phyloP scores from a whole-genome alignment of 2,329 filamentous ascomycete species.

The Colletotrichum shisoi region DNA sequence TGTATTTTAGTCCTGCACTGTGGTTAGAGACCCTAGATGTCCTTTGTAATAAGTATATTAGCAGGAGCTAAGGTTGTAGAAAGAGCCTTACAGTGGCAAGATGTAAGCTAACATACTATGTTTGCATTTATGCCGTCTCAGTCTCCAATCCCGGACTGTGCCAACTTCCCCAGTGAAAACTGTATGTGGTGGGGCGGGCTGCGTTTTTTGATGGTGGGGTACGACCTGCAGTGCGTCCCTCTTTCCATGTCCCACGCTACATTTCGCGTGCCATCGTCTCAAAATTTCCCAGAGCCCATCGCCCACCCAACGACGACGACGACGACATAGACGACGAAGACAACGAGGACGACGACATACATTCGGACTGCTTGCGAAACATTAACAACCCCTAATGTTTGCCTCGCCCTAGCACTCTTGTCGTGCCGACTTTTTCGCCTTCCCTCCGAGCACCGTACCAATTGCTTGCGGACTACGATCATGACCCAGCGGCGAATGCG shows the following conservation, averaged over 20 bases:
- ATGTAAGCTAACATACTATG: too few relatives aligned
- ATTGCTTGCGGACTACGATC: constrained; percentile 19
- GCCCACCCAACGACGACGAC: neutral
- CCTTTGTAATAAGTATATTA: too few relatives aligned
- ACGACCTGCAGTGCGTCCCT: constrained; percentile 36
- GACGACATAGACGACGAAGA: too few relatives aligned
- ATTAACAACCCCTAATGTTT: neutral
- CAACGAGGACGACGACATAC: too few relatives aligned
- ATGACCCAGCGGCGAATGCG: constrained; percentile 38
- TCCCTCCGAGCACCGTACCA: neutral
- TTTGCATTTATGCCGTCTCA: neutral
- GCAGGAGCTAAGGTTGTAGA: too few relatives aligned
- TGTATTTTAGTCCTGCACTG: too few relatives aligned
- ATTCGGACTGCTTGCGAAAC: neutral
- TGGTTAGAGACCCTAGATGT: too few relatives aligned
- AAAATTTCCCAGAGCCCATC: constrained; percentile 32
- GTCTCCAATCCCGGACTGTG: neutral
- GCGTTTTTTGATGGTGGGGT: constrained; percentile 39
- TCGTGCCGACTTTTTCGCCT: constrained; percentile 1
- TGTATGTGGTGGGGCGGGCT: constrained; percentile 21
- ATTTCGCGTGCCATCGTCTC: constrained; percentile 24
- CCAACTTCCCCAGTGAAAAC: neutral
- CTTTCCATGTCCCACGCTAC: constrained; percentile 22
- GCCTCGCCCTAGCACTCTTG: constrained; percentile 8
- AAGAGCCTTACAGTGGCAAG: too few relatives aligned